These are phyloP conservation scores for Marsdenia floribunda DNA, from an alignment of 257 asterid species.

Conservation along the genomic window DNA sequence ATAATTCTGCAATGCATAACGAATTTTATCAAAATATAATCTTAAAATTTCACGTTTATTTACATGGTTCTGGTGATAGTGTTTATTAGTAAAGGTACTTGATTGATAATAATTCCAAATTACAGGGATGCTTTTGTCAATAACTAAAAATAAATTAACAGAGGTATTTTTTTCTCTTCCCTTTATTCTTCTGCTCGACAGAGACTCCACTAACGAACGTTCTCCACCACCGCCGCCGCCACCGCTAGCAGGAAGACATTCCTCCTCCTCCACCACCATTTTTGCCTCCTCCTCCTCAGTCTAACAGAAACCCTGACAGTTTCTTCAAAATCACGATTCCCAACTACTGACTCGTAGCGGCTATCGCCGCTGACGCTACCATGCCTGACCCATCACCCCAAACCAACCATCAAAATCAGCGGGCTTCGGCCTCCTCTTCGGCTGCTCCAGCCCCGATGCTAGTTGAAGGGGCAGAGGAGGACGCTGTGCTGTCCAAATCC, in stretches of 20 bases:
- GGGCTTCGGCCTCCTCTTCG: conserved; percentile 32
- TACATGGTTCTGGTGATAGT: no score
- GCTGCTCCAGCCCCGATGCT: conserved; percentile 31
- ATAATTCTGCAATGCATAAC: no score
- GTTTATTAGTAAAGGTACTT: no score
- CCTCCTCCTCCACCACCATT: neutral
- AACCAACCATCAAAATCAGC: neutral
- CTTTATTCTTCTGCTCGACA: neutral
- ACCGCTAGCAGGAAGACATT: neutral
- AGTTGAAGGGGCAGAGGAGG: conserved; percentile 59
- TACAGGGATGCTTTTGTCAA: no score
- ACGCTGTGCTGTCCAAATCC: conserved; percentile 43
- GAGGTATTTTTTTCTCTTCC: neutral
- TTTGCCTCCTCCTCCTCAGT: no score
- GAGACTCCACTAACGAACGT: neutral
- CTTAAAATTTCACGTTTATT: no score
- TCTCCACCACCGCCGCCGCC: conserved; percentile 3
- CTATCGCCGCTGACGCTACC: neutral
- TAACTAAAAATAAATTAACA: no score
- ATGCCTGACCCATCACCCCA: conserved; percentile 27
- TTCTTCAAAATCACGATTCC: conserved; percentile 1
- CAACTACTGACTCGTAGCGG: neutral
- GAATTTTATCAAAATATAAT: no score
- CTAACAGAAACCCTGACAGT: neutral
- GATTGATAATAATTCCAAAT: no score